A percentile compares a stretch with the other conserved stretches of the same genome.
Conservation (phyloP, 176 grass and related monocot species). For the Eragrostis nindensis region DNA sequence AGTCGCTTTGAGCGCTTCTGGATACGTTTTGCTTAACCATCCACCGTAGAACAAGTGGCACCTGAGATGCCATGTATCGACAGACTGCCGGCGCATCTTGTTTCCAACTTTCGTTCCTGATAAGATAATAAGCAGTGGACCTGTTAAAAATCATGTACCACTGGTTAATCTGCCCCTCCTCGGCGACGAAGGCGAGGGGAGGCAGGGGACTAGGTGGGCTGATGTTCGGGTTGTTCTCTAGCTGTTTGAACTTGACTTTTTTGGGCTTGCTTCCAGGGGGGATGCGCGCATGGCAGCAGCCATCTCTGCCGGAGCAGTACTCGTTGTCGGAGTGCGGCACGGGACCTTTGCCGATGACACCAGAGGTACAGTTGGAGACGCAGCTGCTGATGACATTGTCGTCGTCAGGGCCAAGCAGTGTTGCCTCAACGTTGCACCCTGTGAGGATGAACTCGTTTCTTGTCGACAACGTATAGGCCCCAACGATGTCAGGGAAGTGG, state of each 20-base stretch:
- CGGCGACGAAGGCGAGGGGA: neutral
- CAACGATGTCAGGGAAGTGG: neutral
- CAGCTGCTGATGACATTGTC: neutral
- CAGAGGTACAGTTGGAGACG: neutral
- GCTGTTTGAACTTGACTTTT: neutral
- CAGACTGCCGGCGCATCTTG: neutral
- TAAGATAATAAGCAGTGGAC: no score
- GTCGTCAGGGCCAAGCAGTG: neutral
- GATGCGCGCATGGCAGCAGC: conserved; percentile 55
- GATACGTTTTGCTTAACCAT: no score
- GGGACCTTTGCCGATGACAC: no score
- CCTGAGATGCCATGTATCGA: neutral
- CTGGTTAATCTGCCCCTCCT: neutral
- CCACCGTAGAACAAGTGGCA: no score
- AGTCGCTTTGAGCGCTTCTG: no score
- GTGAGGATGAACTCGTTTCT: neutral
- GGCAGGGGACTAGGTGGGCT: no score
- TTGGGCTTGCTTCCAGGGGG: neutral
- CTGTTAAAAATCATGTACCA: no score
- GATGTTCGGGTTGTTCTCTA: no score
- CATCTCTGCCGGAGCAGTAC: conserved; percentile 49
- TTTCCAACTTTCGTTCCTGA: no score
- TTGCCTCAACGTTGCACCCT: neutral
- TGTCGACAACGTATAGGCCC: neutral
- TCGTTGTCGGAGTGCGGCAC: neutral